Evolutionary conservation across 139 green algal species (phyloP).

Genomic region (Pleodorina starrii): DNA sequence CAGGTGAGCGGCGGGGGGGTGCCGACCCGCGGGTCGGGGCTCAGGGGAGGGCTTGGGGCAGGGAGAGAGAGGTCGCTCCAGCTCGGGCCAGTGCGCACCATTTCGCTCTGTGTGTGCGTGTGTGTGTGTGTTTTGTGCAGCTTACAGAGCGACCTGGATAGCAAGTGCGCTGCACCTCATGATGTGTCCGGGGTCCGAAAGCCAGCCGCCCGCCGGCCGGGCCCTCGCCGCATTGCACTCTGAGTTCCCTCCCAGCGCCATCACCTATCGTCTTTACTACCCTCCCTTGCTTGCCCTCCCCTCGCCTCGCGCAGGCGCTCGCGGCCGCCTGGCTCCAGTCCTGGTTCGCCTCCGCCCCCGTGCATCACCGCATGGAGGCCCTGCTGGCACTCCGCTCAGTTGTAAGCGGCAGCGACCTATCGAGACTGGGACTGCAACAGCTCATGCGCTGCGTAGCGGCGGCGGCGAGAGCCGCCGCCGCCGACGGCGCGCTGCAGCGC

Average conservation of each 20-base stretch:
- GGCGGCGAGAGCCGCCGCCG: neutral
- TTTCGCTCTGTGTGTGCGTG: too few relatives aligned
- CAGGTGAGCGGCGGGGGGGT: constrained; percentile 12
- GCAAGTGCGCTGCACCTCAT: too few relatives aligned
- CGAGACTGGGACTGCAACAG: constrained; percentile 40
- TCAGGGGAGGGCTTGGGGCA: neutral
- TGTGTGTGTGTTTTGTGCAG: too few relatives aligned
- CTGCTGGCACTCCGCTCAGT: constrained; percentile 16
- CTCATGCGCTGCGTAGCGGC: constrained; percentile 21
- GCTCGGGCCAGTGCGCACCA: too few relatives aligned
- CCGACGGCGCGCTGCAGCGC: constrained; percentile 12
- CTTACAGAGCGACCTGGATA: too few relatives aligned
- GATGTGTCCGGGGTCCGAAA: too few relatives aligned
- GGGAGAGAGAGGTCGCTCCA: neutral
- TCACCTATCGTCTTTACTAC: too few relatives aligned
- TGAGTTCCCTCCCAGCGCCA: too few relatives aligned
- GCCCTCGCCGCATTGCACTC: too few relatives aligned
- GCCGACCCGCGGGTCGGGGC: neutral
- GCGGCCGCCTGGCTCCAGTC: constrained; percentile 4
- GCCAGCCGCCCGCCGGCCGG: too few relatives aligned
- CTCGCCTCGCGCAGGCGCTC: constrained; percentile 32
- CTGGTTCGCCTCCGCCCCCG: constrained; percentile 27
- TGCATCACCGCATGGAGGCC: neutral
- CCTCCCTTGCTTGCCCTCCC: too few relatives aligned
- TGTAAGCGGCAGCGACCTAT: neutral